These are phyloP conservation scores for Echeveria elegans DNA, from an alignment of 164 flowering plant species.

Conservation along the genomic window DNA sequence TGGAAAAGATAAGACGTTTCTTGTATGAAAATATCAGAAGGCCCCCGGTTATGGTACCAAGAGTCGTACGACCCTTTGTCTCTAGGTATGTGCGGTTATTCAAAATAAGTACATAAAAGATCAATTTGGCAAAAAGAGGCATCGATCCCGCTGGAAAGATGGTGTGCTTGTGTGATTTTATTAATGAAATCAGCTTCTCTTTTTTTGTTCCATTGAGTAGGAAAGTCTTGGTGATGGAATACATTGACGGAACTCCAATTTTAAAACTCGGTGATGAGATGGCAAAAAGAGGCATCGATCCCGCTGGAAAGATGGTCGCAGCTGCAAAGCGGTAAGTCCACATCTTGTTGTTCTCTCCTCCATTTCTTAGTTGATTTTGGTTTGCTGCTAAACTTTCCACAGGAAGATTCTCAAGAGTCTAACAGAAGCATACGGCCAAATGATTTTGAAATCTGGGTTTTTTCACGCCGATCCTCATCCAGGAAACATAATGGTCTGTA, in stretches of 20 bases:
- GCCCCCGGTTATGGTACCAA: conserved; percentile 75
- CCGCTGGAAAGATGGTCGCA: conserved; percentile 64
- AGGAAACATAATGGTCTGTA: conserved; percentile 89
- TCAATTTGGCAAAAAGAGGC: conserved; percentile 86
- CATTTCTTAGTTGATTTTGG: not conserved
- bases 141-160: conserved; percentile 49
- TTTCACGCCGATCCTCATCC: conserved; percentile 99
- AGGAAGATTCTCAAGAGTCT: conserved; percentile 84
- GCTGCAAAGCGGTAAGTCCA: conserved; percentile 66
- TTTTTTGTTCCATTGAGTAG: conserved; percentile 27
- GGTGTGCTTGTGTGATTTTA: not conserved
- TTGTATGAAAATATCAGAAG: conserved; percentile 54
- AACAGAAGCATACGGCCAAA: conserved; percentile 86
- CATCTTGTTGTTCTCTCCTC: not conserved
- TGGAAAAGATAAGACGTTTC: conserved; percentile 61
- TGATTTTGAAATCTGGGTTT: conserved; percentile 96
- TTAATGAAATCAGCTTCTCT: not conserved
- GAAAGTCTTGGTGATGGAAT: conserved; percentile 90
- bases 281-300: conserved; percentile 79
- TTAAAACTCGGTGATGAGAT: conserved; percentile 86
- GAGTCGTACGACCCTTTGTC: conserved; percentile 43
- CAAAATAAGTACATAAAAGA: no score
- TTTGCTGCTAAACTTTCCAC: conserved; percentile 10
- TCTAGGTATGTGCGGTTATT: conserved; percentile 40
- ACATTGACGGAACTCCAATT: conserved; percentile 83